Conservation (phyloP, 176 grass and related monocot genomes). For the Musa schizocarpa region DNA sequence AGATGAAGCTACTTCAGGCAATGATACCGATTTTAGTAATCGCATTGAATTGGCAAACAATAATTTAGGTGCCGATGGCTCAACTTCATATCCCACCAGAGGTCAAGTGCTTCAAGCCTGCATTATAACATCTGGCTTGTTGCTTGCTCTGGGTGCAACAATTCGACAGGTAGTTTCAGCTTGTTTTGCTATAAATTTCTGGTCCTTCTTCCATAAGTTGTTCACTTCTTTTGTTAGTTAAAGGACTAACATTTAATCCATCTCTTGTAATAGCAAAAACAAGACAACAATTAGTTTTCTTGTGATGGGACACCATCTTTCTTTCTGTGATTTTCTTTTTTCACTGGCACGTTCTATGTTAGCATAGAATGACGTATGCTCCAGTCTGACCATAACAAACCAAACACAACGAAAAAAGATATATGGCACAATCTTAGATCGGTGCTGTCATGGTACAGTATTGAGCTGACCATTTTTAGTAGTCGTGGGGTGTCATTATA, state of each 20-base stretch:
- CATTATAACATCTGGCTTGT: slow-evolving; percentile 44
- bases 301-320: slow-evolving; percentile 11
- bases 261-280: background rate
- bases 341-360: background rate
- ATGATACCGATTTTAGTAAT: slow-evolving; percentile 8
- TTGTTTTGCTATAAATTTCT: background rate
- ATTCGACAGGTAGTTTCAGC: slow-evolving; percentile 45
- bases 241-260: background rate
- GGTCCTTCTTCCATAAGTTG: background rate
- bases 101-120: slow-evolving; percentile 63
- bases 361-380: background rate
- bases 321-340: background rate
- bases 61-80: slow-evolving; percentile 16
- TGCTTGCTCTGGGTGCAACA: slow-evolving; percentile 38
- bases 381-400: too few species aligned
- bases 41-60: slow-evolving; percentile 10
- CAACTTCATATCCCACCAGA: slow-evolving; percentile 34
- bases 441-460: too few species aligned
- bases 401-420: too few species aligned
- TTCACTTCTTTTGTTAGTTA: background rate
- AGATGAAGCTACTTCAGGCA: slow-evolving; percentile 8
- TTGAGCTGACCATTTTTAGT: too few species aligned
- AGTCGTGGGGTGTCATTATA: too few species aligned
- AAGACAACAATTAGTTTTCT: background rate
- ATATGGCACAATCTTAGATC: too few species aligned